Percentiles rank a stretch among this genome's conserved stretches.
Conservation (phyloP, 306 rosid genomes). For the Vachellia pachyceras region DNA sequence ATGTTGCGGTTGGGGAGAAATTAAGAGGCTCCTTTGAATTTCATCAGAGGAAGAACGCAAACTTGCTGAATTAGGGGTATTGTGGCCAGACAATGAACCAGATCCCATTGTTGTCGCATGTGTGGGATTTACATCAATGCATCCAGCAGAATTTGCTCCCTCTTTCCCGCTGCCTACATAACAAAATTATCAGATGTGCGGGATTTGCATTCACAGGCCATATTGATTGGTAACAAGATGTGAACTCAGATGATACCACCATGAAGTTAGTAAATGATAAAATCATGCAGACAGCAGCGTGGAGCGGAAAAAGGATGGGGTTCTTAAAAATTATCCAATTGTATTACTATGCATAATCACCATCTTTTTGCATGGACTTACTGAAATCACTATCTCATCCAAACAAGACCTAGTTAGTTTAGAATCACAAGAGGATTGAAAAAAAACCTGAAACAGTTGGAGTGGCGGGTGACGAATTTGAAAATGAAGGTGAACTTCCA, state of each 20-base stretch:
- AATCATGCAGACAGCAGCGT: background rate
- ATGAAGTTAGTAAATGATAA: background rate
- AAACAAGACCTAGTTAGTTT: background rate
- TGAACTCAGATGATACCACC: background rate
- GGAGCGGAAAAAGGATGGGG: background rate
- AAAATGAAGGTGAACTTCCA: conserved; percentile 50
- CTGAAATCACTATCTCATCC: conserved; percentile 5
- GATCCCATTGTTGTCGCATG: conserved; percentile 40
- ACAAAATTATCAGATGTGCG: background rate
- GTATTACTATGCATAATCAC: conserved; percentile 2
- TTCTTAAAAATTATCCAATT: background rate
- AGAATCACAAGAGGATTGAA: conserved; percentile 17
- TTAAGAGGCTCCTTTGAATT: conserved; percentile 54
- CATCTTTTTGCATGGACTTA: background rate
- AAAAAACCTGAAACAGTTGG: conserved; percentile 59
- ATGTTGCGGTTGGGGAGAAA: conserved; percentile 67
- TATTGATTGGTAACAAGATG: background rate
- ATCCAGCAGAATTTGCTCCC: conserved; percentile 55
- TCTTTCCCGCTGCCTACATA: conserved; percentile 63
- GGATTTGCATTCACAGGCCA: background rate
- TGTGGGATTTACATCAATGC: conserved; percentile 60
- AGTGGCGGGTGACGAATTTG: conserved; percentile 45
- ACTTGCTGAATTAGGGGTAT: conserved; percentile 38
- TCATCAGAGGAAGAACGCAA: conserved; percentile 41
- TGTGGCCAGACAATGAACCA: conserved; percentile 41